Percentiles rank a stretch among this genome's conserved stretches.
phyloP scores from a whole-genome alignment of 164 flowering plant genomes.

The Liquidambar formosana region DNA sequence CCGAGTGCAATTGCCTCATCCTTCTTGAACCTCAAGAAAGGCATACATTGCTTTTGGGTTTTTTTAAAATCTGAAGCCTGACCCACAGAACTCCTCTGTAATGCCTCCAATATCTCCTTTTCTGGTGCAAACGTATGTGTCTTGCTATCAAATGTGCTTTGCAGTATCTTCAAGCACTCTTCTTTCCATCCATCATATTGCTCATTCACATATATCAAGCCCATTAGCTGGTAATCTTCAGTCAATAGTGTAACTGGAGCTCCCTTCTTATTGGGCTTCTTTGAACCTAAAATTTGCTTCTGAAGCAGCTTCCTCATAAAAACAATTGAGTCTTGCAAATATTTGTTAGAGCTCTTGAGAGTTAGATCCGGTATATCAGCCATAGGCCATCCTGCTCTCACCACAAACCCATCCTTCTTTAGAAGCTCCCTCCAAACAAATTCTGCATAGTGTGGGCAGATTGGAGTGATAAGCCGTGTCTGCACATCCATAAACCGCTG shows the following conservation, averaged over 20 bases:
- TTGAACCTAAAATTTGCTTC: conserved; percentile 66
- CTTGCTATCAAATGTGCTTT: conserved; percentile 42
- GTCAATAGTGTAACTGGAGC: conserved; percentile 26
- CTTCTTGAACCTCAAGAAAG: conserved; percentile 84
- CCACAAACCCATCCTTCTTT: conserved; percentile 69
- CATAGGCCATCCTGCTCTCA: conserved; percentile 83
- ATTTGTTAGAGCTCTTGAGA: conserved; percentile 75
- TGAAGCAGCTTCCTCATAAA: conserved; percentile 79
- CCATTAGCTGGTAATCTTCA: conserved; percentile 45
- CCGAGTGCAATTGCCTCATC: conserved; percentile 71
- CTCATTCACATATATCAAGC: conserved; percentile 77
- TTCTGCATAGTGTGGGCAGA: conserved; percentile 91
- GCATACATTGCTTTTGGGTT: conserved; percentile 78
- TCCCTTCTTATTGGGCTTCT: conserved; percentile 60
- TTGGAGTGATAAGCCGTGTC: conserved; percentile 82
- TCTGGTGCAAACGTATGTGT: conserved; percentile 63
- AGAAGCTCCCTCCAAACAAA: conserved; percentile 74
- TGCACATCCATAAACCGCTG: conserved; percentile 88
- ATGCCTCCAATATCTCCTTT: conserved; percentile 52
- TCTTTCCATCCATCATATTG: conserved; percentile 87
- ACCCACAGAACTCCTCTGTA: conserved; percentile 47
- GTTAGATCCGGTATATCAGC: conserved; percentile 60
- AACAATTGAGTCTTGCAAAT: conserved; percentile 73
- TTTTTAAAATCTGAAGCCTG: conserved; percentile 54
- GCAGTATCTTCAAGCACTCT: conserved; percentile 68